Percentiles rank a stretch among this genome's conserved stretches.
These are phyloP conservation scores for Hansfordia pulvinata DNA, from an alignment of 2,329 filamentous ascomycete genomes.

Conservation along the genomic window DNA sequence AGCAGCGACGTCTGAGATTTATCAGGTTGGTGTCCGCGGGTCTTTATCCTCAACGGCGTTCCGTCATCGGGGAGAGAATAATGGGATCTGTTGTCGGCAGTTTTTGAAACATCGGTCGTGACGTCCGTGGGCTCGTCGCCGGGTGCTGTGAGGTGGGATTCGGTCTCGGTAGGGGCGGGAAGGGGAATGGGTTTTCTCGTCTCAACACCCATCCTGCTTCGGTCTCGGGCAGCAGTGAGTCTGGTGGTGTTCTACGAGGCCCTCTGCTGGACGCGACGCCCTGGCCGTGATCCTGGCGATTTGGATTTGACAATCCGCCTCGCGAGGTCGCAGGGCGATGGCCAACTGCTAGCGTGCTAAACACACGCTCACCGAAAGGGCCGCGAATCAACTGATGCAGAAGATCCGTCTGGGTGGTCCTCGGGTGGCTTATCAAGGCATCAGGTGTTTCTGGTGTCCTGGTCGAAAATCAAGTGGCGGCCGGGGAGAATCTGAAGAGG, in stretches of 20 bases:
- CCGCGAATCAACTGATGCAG: neutral
- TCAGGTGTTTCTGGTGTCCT: too few relatives aligned
- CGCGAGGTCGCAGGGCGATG: too few relatives aligned
- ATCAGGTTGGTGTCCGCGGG: conserved; percentile 44
- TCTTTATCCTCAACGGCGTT: conserved; percentile 84
- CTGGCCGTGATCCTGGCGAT: too few relatives aligned
- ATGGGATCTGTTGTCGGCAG: conserved; percentile 56
- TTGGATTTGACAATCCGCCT: too few relatives aligned
- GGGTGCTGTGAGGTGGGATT: conserved; percentile 31
- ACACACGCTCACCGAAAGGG: neutral
- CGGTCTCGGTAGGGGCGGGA: conserved; percentile 59
- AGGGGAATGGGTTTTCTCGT: conserved; percentile 49
- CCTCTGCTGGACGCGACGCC: too few relatives aligned
- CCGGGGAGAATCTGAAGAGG: too few relatives aligned
- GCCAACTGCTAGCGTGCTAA: too few relatives aligned
- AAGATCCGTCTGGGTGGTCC: too few relatives aligned
- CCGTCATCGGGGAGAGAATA: conserved; percentile 78
- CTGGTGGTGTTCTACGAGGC: too few relatives aligned
- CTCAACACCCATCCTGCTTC: conserved; percentile 41
- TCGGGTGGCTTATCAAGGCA: too few relatives aligned
- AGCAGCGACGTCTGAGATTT: conserved; percentile 79
- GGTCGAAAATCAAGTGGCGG: too few relatives aligned
- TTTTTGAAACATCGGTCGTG: conserved; percentile 51
- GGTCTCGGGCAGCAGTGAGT: too few relatives aligned
- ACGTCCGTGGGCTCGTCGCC: conserved; percentile 52